Base-by-base conservation (phyloP, 805 yeast genomes). In the Metschnikowia corniflorae region DNA sequence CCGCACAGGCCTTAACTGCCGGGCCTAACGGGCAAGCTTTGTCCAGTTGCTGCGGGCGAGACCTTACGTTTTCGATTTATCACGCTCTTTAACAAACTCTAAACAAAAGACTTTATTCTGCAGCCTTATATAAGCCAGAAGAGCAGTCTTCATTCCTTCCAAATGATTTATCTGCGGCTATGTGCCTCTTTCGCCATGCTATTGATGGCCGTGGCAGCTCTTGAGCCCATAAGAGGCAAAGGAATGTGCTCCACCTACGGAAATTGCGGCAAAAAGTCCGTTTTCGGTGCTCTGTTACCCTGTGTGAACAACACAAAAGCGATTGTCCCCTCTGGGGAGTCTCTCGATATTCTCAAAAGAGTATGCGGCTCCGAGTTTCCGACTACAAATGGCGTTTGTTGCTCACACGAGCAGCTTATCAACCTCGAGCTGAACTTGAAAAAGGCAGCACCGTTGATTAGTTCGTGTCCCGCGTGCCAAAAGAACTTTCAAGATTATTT, bases 391-490 rank as follows among this genome's bases (percentile, higher is more conserved):
- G 58, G 63, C 4, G 71, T 81, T 2, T 91, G 97, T 57, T 91
- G 97, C 55, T 73, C 84, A 7, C 47, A 60, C 16, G 76, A 65
- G 13, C 97, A 89, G 53, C 58, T 84, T 6, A 46, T 55, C 0
- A 66, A 68, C 26, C 63, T 91, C 32, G 73, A 73, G 47, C 63
- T 35, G 35, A 53, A 46, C 38, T 39, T 68, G 40, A 65, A 65
- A 40, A 50, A 57, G 26, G 70, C 60, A 2, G 70, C 63, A 33
- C 70, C 73, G 1, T 47, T 68, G 26, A 61, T 68, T 17, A 60
- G 70, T 33, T 64, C 71, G 12, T 68, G 98, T 58, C 97, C 97
- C 2, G 97, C 98, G 0, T 91, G 98, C 58, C 69, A 75, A 39
- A 79, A 78, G 58, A 91, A 91, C 66, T 91, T 91, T 59, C 77